Percentiles rank a stretch among this genome's conserved stretches.
phyloP scores from a whole-genome alignment of 768 basidiomycete genomes.

The Termitomyces sp. region DNA sequence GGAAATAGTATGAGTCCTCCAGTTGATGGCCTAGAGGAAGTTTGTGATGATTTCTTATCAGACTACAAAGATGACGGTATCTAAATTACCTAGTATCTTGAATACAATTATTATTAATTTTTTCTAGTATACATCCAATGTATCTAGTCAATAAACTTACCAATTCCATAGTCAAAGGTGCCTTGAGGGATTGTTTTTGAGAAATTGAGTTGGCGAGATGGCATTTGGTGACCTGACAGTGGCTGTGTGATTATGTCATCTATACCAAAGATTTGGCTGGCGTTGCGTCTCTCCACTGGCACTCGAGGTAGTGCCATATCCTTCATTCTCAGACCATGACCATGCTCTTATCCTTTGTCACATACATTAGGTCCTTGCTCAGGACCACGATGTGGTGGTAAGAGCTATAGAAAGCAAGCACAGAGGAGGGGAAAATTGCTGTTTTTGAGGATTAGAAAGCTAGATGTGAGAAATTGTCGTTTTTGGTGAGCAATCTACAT shows the following conservation, averaged over 20 bases:
- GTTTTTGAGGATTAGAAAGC: too few relatives aligned
- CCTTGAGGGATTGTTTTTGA: neutral
- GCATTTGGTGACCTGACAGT: neutral
- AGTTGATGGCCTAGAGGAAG: neutral
- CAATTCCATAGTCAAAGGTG: neutral
- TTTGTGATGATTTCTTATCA: neutral
- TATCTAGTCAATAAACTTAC: neutral
- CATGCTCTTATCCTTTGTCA: too few relatives aligned
- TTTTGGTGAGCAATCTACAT: too few relatives aligned
- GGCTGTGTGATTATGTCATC: neutral
- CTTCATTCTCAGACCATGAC: too few relatives aligned
- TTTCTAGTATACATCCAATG: neutral
- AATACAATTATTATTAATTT: neutral
- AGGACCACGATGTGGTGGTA: too few relatives aligned
- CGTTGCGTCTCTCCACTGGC: neutral
- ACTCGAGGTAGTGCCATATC: too few relatives aligned
- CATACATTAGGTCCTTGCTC: too few relatives aligned
- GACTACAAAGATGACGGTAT: neutral
- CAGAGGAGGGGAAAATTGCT: too few relatives aligned
- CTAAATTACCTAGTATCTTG: neutral
- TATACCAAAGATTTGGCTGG: neutral
- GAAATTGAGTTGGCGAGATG: neutral
- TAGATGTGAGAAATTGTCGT: too few relatives aligned
- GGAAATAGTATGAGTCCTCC: too few relatives aligned
- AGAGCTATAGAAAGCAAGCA: too few relatives aligned